phyloP scores from a whole-genome alignment of 2,329 filamentous ascomycete genomes.

The Neofusicoccum sp. region DNA sequence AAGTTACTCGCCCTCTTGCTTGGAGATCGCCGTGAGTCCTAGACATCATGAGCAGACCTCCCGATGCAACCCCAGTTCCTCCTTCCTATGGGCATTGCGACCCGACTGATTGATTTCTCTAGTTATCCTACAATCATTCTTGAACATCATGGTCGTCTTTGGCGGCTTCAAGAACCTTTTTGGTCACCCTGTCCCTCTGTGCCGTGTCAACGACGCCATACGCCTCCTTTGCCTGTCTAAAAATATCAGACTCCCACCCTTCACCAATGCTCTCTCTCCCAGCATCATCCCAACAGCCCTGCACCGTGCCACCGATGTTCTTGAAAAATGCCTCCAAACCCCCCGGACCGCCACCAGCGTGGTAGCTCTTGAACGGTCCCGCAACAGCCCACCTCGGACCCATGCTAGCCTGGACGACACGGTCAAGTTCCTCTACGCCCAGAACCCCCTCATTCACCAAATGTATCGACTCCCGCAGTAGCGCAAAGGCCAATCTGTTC shows the following conservation, averaged over 20 bases:
- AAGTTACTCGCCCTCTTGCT: too few relatives aligned
- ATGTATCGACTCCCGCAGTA: conserved; percentile 56
- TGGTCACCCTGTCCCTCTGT: conserved; percentile 44
- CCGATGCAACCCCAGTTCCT: too few relatives aligned
- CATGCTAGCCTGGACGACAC: conserved; percentile 51
- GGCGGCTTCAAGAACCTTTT: conserved; percentile 40
- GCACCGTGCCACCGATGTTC: conserved; percentile 57
- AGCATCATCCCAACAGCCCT: conserved; percentile 53
- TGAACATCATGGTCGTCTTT: neutral
- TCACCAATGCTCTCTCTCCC: conserved; percentile 44
- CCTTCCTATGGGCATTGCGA: neutral
- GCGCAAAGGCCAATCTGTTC: conserved; percentile 57
- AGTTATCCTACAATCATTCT: neutral
- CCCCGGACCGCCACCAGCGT: conserved; percentile 56
- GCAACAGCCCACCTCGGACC: conserved; percentile 56
- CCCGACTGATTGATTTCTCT: neutral
- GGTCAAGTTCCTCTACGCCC: conserved; percentile 52
- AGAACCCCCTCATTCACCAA: conserved; percentile 56
- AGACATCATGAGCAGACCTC: too few relatives aligned
- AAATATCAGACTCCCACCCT: conserved; percentile 48
- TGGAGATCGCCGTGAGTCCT: too few relatives aligned
- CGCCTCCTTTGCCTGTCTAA: conserved; percentile 44
- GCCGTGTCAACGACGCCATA: conserved; percentile 47
- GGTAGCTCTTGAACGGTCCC: conserved; percentile 59
- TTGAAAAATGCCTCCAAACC: conserved; percentile 54